Conservation (phyloP, 2,329 filamentous ascomycete genomes). For the Diaporthe velutina region DNA sequence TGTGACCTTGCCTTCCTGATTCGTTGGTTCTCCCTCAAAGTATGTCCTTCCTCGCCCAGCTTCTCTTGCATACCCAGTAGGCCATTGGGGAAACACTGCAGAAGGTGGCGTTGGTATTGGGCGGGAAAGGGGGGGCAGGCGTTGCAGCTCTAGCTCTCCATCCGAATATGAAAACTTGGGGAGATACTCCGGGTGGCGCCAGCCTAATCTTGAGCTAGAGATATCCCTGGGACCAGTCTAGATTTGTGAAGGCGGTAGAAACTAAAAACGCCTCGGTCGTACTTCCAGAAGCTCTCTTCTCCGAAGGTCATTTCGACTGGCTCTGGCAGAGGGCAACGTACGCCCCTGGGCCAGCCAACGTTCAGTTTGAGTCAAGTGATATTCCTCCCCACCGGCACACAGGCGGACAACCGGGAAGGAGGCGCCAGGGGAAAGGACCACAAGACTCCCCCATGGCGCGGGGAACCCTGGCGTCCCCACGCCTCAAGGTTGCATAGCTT, state of each 20-base stretch:
- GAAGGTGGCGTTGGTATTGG: not conserved
- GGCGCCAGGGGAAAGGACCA: not conserved
- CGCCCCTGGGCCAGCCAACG: not conserved
- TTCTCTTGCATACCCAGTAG: too few relatives aligned
- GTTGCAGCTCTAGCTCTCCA: not conserved
- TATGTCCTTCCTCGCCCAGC: not conserved
- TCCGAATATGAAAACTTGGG: not conserved
- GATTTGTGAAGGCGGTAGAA: not conserved
- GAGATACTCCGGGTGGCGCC: not conserved
- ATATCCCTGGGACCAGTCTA: not conserved
- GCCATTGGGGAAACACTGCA: too few relatives aligned
- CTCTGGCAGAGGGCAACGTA: not conserved
- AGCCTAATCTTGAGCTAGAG: not conserved
- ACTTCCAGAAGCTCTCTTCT: not conserved
- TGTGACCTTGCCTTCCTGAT: not conserved
- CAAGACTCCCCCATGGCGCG: not conserved
- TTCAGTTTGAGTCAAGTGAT: not conserved
- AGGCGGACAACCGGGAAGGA: not conserved
- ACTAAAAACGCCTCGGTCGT: slow-evolving; percentile 1
- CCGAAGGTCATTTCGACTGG: not conserved
- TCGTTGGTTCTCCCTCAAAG: not conserved
- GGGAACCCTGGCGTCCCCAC: slow-evolving; percentile 22
- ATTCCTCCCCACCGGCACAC: not conserved
- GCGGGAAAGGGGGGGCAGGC: not conserved
- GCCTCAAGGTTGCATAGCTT: slow-evolving; percentile 24